Evolutionary conservation across 352 stramenopile genomes (phyloP), one percentile per base, ranked within the genome.

Genomic region (Pythium aphanidermatum): DNA sequence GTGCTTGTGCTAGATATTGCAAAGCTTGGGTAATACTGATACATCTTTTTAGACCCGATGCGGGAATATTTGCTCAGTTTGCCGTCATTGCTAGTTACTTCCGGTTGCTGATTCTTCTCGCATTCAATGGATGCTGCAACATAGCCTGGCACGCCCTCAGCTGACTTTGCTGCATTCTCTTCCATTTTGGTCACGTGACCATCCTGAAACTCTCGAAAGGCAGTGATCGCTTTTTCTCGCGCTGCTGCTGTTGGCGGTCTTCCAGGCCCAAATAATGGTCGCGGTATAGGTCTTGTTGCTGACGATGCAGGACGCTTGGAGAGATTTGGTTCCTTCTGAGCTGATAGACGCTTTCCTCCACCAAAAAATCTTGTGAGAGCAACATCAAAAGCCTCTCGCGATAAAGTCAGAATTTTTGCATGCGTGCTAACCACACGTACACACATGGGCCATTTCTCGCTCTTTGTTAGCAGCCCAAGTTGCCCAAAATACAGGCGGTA

Each of bases 381-480:
- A 13, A 29, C 33, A 23, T 82, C 68, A 21, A 85, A 85, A 0
- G 60, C 51, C 1, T 64, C 27, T 19, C 63, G 51, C 0, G 69
- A 42, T 6, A 81, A 23, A 2, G 41, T 37, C 3, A 85, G 47
- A 3, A 63, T 33, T 31, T 65, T 77, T 0, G 45, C 69, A 13
- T 40, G 19, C 13, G 26, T 5, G 2, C 50, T 48, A 3, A 45
- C 30, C 17, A 58, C 55, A 36, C 39, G 41, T 19, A 79, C 49
- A 2, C 68, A 75, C 27, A 29, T 51, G 11, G 53, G 17, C 73
- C 70, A 85, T 5, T 58, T 44, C 25, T 74, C 65, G 4, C 46
- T 43, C 16, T 63, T 75, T 6, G 51, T 63, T 14, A 83, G 51
- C 58, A 85, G 70, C 1, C 65, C 63, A 4, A 85, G 28, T 20